Conservation (phyloP, 345 rosid species). For the Populus deltoides region DNA sequence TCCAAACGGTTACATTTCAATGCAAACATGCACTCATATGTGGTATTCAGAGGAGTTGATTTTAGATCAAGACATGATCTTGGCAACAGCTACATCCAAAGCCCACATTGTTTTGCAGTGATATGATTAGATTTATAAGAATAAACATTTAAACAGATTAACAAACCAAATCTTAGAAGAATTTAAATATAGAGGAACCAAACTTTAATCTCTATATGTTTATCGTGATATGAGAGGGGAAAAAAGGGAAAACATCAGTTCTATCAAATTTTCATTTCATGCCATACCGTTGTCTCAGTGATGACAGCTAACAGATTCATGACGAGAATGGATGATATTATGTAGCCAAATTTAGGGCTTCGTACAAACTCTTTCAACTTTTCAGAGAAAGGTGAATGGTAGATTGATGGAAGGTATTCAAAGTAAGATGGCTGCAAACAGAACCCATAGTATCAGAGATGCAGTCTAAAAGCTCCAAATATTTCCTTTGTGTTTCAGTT, state of each 20-base stretch:
- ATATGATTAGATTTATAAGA: background rate
- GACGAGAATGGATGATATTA: constrained; percentile 67
- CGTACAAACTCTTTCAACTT: constrained; percentile 67
- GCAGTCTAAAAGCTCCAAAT: constrained; percentile 1
- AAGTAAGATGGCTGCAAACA: constrained; percentile 71
- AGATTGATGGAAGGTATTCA: constrained; percentile 55
- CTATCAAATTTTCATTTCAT: constrained; percentile 3
- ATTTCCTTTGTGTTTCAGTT: constrained; percentile 5
- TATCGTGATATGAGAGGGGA: background rate
- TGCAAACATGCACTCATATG: background rate
- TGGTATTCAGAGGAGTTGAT: background rate
- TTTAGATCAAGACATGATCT: background rate
- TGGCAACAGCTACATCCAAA: background rate
- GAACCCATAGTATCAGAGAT: constrained; percentile 17
- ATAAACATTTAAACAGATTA: background rate
- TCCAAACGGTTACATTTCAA: too few species aligned
- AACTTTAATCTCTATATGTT: background rate
- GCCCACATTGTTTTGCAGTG: background rate
- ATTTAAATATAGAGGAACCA: background rate
- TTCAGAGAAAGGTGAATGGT: constrained; percentile 65
- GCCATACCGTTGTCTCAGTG: constrained; percentile 86
- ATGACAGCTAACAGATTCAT: constrained; percentile 80
- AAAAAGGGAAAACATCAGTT: background rate
- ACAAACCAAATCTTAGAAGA: background rate
- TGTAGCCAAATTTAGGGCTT: constrained; percentile 67